These are phyloP conservation scores for Cladosporium sp. DNA, from an alignment of 2,329 filamentous ascomycete genomes.

Conservation along the genomic window DNA sequence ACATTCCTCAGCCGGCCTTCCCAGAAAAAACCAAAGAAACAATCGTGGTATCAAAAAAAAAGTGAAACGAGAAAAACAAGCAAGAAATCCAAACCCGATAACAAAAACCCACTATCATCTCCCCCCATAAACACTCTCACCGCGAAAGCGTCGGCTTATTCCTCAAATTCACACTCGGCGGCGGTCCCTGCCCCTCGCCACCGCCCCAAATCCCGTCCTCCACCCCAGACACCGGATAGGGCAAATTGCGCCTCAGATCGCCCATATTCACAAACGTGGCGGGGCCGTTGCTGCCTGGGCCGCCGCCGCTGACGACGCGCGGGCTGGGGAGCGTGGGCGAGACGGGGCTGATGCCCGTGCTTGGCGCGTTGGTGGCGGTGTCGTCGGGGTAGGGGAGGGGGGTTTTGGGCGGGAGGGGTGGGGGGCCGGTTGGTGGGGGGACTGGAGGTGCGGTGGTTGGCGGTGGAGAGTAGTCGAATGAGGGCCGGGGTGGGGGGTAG, in stretches of 20 bases:
- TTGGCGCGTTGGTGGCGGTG: too few species aligned
- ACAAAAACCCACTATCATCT: neutral
- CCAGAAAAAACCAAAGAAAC: too few species aligned
- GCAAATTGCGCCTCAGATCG: slow-evolving; percentile 44
- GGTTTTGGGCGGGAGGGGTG: slow-evolving; percentile 68
- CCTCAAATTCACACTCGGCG: slow-evolving; percentile 79
- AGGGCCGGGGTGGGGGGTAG: slow-evolving; percentile 6
- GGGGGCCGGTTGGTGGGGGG: slow-evolving; percentile 37
- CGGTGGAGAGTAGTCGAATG: slow-evolving; percentile 6
- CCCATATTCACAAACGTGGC: slow-evolving; percentile 25
- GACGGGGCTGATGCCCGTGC: too few species aligned
- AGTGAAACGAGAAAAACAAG: neutral
- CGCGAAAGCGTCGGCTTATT: too few species aligned
- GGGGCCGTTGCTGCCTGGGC: slow-evolving; percentile 6
- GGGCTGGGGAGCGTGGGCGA: slow-evolving; percentile 5
- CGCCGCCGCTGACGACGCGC: too few species aligned
- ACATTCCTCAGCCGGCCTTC: too few species aligned
- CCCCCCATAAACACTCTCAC: too few species aligned
- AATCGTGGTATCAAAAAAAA: too few species aligned
- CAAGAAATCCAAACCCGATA: neutral
- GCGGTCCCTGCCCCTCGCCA: slow-evolving; percentile 62
- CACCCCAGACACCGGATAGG: slow-evolving; percentile 65
- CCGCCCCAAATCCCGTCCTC: neutral
- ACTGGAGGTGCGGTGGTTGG: neutral
- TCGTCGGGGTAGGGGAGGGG: slow-evolving; percentile 22